phyloP scores from a whole-genome alignment of 23 red algal genomes.

The Rhodosorus marinus region DNA sequence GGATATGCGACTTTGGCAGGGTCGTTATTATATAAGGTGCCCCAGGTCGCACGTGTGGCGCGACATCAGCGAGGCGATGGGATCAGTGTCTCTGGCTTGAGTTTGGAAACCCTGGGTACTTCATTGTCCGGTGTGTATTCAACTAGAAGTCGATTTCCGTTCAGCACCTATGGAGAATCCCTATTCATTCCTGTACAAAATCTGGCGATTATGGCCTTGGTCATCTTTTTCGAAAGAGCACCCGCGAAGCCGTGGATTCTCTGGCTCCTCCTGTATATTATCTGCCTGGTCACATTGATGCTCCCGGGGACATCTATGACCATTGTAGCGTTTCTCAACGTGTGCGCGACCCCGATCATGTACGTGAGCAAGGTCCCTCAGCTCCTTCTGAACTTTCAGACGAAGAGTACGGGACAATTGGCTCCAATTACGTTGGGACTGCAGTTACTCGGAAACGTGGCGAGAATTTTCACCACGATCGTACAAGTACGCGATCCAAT shows the following conservation, averaged over 20 bases:
- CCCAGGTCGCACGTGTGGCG: constrained; percentile 49
- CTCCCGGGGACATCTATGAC: neutral
- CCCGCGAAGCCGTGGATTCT: neutral
- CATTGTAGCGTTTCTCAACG: constrained; percentile 32
- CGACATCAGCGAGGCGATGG: constrained; percentile 22
- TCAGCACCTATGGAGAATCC: constrained; percentile 72
- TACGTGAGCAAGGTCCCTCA: constrained; percentile 67
- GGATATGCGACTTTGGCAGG: constrained; percentile 45
- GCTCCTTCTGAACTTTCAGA: constrained; percentile 37
- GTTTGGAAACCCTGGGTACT: constrained; percentile 59
- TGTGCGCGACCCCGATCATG: constrained; percentile 58
- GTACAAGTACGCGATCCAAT: constrained; percentile 56
- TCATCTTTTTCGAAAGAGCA: constrained; percentile 8
- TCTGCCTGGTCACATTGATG: constrained; percentile 1
- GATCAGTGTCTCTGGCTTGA: constrained; percentile 44
- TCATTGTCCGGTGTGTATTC: constrained; percentile 53
- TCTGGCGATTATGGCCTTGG: constrained; percentile 25
- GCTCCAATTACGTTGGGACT: constrained; percentile 59
- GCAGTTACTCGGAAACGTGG: constrained; percentile 68
- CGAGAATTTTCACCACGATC: constrained; percentile 84
- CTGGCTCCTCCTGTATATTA: neutral
- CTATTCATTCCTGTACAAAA: constrained; percentile 80
- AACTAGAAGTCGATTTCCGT: constrained; percentile 44
- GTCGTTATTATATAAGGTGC: constrained; percentile 78
- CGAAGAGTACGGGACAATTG: constrained; percentile 63